A percentile compares a stretch with the other conserved stretches of the same genome.
These are phyloP conservation scores for Microdochium nivale DNA, from an alignment of 2,329 filamentous ascomycete species.

Conservation along the genomic window DNA sequence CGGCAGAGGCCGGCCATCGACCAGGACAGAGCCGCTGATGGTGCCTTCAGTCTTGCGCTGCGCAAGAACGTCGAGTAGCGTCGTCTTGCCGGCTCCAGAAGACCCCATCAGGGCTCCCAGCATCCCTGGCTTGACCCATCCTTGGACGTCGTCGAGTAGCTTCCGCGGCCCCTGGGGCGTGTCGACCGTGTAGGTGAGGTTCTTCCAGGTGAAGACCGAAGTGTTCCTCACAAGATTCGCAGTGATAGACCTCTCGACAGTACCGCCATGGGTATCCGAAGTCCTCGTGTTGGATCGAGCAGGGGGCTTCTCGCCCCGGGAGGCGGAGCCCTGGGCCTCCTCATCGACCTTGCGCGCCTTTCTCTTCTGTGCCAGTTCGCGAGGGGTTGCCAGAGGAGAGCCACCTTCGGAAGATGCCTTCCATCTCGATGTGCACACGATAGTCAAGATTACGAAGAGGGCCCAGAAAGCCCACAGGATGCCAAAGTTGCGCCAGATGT, in stretches of 20 bases:
- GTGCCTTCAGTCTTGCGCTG: constrained; percentile 72
- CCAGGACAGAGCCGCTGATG: constrained; percentile 65
- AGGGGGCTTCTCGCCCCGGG: constrained; percentile 5
- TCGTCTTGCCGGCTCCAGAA: constrained; percentile 79
- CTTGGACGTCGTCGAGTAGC: constrained; percentile 71
- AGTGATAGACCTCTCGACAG: background rate
- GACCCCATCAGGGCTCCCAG: constrained; percentile 75
- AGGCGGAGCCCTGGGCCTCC: constrained; percentile 27
- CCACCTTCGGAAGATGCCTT: constrained; percentile 41
- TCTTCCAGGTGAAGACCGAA: constrained; percentile 66
- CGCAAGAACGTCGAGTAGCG: constrained; percentile 73
- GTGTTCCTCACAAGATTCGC: constrained; percentile 49
- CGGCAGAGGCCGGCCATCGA: constrained; percentile 64
- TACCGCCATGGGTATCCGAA: constrained; percentile 17
- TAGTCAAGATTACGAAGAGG: constrained; percentile 48
- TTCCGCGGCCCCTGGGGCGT: constrained; percentile 52
- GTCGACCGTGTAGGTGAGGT: constrained; percentile 61
- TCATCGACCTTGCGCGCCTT: constrained; percentile 31
- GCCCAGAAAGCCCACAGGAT: constrained; percentile 57
- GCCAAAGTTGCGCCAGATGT: constrained; percentile 53
- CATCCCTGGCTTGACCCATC: constrained; percentile 76
- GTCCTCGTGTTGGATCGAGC: constrained; percentile 4
- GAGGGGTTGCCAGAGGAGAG: constrained; percentile 50
- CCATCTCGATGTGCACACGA: constrained; percentile 50
- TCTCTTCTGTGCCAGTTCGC: constrained; percentile 41